These are phyloP conservation scores for Chaetomiaceae sp. DNA, from an alignment of 2,329 filamentous ascomycete genomes.

Conservation along the genomic window DNA sequence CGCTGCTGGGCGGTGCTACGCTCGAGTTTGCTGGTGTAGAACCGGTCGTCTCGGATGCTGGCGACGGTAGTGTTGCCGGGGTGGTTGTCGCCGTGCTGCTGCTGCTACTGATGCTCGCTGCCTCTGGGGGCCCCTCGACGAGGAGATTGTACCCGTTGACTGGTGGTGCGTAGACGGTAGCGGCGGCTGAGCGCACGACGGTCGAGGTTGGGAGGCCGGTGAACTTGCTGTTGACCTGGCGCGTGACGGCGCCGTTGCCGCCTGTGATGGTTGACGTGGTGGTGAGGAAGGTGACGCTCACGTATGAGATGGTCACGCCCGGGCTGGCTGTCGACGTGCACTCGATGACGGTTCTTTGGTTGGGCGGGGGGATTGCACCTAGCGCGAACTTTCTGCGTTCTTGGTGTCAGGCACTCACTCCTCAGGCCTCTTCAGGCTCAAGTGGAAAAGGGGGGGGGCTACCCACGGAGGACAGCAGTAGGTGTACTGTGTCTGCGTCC, in stretches of 20 bases:
- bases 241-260: background rate
- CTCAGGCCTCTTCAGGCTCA: no score
- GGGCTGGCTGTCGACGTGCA: background rate
- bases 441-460: background rate
- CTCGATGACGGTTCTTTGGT: background rate
- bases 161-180: background rate
- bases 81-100: background rate
- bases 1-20: background rate
- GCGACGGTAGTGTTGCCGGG: background rate
- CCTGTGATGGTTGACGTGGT: background rate
- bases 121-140: background rate
- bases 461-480: conserved; percentile 1
- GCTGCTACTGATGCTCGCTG: background rate
- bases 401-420: background rate
- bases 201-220: background rate
- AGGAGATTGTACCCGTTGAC: conserved; percentile 1
- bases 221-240: background rate
- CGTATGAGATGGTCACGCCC: background rate
- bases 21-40: no score
- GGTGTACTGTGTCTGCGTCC: background rate
- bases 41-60: background rate
- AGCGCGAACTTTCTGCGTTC: background rate
- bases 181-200: background rate
- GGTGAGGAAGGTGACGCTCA: background rate
- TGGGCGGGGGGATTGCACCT: background rate